A percentile compares a stretch with the other conserved stretches of the same genome.
Evolutionary conservation across 306 rosid species (phyloP).

Genomic region (Notholithocarpus densiflorus): DNA sequence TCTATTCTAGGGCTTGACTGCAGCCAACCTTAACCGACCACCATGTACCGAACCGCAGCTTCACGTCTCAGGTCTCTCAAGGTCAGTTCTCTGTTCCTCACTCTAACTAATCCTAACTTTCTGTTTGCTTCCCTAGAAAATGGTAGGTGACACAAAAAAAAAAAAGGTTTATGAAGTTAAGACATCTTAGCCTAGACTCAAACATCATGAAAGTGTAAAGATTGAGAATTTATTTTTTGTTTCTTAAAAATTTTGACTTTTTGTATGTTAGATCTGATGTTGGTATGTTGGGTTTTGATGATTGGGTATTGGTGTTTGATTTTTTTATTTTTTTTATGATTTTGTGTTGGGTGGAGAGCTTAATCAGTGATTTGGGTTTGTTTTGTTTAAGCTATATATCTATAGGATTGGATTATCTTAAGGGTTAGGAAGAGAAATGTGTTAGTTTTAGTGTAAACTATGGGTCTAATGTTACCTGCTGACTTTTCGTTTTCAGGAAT

Average conservation of each 20-base stretch:
- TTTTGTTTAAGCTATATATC: background rate
- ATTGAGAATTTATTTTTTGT: background rate
- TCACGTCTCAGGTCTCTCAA: constrained; percentile 64
- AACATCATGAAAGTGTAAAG: background rate
- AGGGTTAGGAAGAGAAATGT: background rate
- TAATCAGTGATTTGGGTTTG: background rate
- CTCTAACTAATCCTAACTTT: background rate
- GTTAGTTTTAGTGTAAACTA: background rate
- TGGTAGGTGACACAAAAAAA: background rate
- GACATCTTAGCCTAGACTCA: background rate
- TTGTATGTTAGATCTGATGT: background rate
- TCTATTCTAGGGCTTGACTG: constrained; percentile 24
- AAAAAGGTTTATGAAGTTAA: background rate
- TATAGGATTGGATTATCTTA: background rate
- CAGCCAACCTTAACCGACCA: background rate
- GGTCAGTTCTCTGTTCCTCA: constrained; percentile 39
- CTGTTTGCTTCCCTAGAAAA: background rate
- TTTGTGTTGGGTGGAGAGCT: background rate
- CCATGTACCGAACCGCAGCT: constrained; percentile 74
- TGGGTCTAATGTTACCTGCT: background rate
- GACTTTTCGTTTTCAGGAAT: background rate
- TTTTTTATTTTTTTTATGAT: too few relatives aligned
- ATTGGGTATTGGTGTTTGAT: background rate
- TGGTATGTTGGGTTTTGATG: background rate
- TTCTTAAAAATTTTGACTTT: background rate